A percentile compares a stretch with the other conserved stretches of the same genome.
These are phyloP conservation scores for Exidia glandulosa DNA, from an alignment of 768 basidiomycete genomes.

Conservation along the genomic window DNA sequence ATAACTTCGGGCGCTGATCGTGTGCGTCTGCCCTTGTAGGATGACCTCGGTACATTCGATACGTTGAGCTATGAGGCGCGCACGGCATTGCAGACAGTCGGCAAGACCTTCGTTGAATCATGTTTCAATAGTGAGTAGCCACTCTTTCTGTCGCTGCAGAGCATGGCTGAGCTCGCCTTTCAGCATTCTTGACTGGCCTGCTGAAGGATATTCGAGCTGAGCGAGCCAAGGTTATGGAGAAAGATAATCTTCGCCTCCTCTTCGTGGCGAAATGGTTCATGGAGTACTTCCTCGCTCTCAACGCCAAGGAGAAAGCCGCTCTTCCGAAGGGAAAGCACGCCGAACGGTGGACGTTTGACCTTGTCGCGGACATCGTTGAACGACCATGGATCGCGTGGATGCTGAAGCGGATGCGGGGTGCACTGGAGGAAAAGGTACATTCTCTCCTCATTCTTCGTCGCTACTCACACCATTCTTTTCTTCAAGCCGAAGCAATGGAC, in stretches of 20 bases:
- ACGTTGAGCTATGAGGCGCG: constrained; percentile 57
- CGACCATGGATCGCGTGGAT: constrained; percentile 86
- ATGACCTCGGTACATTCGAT: constrained; percentile 60
- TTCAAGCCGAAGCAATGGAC: constrained; percentile 84
- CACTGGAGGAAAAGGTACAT: constrained; percentile 82
- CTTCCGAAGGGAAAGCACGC: constrained; percentile 16
- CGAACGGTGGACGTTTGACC: constrained; percentile 47
- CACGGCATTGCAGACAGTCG: constrained; percentile 53
- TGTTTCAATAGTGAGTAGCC: constrained; percentile 77
- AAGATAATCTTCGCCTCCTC: constrained; percentile 83
- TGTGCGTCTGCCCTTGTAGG: constrained; percentile 14
- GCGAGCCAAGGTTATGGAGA: constrained; percentile 84
- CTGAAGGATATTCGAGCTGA: constrained; percentile 92
- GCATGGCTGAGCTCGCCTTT: background rate
- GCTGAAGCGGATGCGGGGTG: constrained; percentile 74
- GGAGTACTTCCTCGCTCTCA: constrained; percentile 66
- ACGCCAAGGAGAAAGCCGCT: constrained; percentile 20
- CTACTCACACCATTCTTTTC: background rate
- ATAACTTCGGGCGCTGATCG: too few species aligned
- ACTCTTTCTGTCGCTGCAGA: constrained; percentile 11
- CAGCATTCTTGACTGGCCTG: constrained; percentile 78
- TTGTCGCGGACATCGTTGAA: constrained; percentile 79
- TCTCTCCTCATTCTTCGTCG: background rate
- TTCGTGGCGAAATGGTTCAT: constrained; percentile 87
- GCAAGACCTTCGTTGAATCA: constrained; percentile 61